A percentile compares a stretch with the other conserved stretches of the same genome.
These are phyloP conservation scores for Penstemon barbatus DNA, from an alignment of 257 asterid genomes.

Conservation along the genomic window DNA sequence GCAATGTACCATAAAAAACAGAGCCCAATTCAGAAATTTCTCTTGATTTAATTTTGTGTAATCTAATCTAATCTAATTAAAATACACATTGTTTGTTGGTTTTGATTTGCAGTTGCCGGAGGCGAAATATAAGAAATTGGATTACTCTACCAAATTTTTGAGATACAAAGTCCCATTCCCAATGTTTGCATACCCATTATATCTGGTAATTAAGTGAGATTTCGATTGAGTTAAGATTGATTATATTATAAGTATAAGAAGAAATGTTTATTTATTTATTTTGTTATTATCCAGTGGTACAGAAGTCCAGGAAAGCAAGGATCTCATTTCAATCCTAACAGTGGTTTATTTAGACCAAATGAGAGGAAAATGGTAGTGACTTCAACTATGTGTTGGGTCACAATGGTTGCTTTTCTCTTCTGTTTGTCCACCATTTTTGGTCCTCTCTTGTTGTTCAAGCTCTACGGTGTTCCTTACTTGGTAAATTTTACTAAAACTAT, in stretches of 20 bases:
- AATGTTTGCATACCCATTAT: slow-evolving; percentile 68
- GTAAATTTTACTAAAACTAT: slow-evolving; percentile 37
- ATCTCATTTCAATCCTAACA: slow-evolving; percentile 86
- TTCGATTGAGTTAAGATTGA: too few species aligned
- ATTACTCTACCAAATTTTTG: slow-evolving; percentile 44
- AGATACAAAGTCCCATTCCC: slow-evolving; percentile 69
- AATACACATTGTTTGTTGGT: background rate
- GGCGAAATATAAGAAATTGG: slow-evolving; percentile 46
- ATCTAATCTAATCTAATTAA: background rate
- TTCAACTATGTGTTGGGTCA: slow-evolving; percentile 75
- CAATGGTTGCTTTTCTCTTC: slow-evolving; percentile 60
- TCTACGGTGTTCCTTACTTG: slow-evolving; percentile 75
- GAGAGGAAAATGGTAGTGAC: slow-evolving; percentile 59
- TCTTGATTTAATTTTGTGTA: background rate
- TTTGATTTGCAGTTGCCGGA: slow-evolving; percentile 49
- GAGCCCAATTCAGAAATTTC: too few species aligned
- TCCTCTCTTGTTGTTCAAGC: slow-evolving; percentile 51
- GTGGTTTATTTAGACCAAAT: slow-evolving; percentile 56
- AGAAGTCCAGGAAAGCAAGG: slow-evolving; percentile 91
- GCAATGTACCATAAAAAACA: background rate
- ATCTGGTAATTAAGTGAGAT: slow-evolving; percentile 34
- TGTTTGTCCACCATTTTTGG: slow-evolving; percentile 40
- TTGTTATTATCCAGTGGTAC: slow-evolving; percentile 45
- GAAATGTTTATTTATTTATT: background rate
- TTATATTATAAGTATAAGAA: too few species aligned